Conservation (phyloP, 768 basidiomycete species). For the Trametes cubensis region DNA sequence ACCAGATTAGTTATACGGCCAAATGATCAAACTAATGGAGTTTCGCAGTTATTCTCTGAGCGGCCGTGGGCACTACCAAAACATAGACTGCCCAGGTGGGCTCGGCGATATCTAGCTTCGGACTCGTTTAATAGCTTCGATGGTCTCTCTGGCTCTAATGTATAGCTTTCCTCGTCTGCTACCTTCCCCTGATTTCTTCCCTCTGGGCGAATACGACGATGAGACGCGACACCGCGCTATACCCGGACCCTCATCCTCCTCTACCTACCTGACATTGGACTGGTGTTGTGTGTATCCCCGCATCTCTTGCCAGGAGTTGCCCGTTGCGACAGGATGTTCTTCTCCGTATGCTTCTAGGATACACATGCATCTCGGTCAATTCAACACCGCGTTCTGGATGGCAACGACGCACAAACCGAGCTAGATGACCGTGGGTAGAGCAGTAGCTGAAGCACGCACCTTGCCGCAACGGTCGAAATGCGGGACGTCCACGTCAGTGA, state of each 20-base stretch:
- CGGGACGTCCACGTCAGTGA: background rate
- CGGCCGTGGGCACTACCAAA: background rate
- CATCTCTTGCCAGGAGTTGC: background rate
- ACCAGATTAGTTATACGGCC: slow-evolving; percentile 18
- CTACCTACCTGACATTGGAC: background rate
- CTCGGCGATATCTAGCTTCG: slow-evolving; percentile 13
- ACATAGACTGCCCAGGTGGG: slow-evolving; percentile 10
- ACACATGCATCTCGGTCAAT: slow-evolving; percentile 12
- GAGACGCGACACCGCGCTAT: slow-evolving; percentile 11
- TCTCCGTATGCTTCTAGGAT: slow-evolving; percentile 19
- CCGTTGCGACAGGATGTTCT: background rate
- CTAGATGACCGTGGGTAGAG: no score
- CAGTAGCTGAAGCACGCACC: background rate
- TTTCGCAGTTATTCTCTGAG: slow-evolving; percentile 17
- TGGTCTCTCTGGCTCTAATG: slow-evolving; percentile 11
- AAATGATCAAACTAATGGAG: no score
- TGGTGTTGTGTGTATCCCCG: slow-evolving; percentile 8
- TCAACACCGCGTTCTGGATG: background rate
- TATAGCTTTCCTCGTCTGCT: slow-evolving; percentile 4
- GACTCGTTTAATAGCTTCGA: slow-evolving; percentile 18
- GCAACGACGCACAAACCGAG: background rate
- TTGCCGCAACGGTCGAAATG: background rate
- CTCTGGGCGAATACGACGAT: background rate
- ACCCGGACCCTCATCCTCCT: slow-evolving; percentile 4
- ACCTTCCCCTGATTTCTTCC: background rate